A percentile compares a stretch with the other conserved stretches of the same genome.
Evolutionary conservation across 495 filamentous ascomycete species (phyloP).

Genomic region (Annulohypoxylon moriforme): DNA sequence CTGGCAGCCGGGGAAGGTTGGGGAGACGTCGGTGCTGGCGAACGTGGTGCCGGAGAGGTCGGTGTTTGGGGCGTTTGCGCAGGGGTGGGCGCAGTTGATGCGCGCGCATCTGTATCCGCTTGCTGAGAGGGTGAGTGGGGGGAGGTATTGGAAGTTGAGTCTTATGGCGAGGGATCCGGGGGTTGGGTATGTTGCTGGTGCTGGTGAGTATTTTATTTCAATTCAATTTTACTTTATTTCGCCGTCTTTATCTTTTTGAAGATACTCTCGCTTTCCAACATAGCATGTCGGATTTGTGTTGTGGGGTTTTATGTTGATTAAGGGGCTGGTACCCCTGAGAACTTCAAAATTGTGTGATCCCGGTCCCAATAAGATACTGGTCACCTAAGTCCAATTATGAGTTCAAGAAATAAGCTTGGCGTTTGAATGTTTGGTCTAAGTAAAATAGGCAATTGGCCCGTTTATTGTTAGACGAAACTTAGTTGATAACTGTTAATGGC

Average conservation of each 20-base stretch:
- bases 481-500: neutral
- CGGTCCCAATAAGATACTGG: neutral
- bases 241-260: too few relatives aligned
- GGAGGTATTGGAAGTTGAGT: conserved; percentile 31
- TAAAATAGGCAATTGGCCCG: too few relatives aligned
- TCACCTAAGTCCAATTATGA: neutral
- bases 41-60: neutral
- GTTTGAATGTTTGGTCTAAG: neutral
- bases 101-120: conserved; percentile 11
- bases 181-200: conserved; percentile 30
- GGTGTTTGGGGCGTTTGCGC: conserved; percentile 9
- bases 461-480: neutral
- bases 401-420: neutral
- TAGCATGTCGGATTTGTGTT: neutral
- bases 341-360: neutral
- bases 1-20: conserved; percentile 15
- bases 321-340: neutral
- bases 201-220: conserved; percentile 21
- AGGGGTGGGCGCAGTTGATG: neutral
- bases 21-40: neutral
- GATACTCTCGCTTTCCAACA: neutral
- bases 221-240: too few relatives aligned
- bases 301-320: neutral
- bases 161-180: conserved; percentile 40
- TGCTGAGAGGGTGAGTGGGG: conserved; percentile 15